phyloP scores from a whole-genome alignment of 768 basidiomycete genomes.

The Amanita rubescens region DNA sequence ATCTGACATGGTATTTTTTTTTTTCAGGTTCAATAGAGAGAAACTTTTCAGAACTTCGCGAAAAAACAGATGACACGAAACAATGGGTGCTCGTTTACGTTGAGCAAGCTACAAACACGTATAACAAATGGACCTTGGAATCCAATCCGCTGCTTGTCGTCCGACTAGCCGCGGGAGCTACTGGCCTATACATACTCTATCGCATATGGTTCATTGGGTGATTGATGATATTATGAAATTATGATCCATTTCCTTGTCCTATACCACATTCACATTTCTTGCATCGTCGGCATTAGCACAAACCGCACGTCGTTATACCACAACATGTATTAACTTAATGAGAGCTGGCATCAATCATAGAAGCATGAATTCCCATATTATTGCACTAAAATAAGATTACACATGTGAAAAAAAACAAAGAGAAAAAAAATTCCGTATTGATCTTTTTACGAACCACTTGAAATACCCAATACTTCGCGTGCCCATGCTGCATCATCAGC shows the following conservation, averaged over 20 bases:
- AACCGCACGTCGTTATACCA: background rate
- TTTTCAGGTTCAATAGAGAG: conserved; percentile 22
- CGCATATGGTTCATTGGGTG: conserved; percentile 23
- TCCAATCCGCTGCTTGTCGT: conserved; percentile 26
- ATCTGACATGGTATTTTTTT: background rate
- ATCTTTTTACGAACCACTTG: background rate
- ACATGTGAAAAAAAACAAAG: background rate
- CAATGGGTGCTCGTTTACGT: conserved; percentile 30
- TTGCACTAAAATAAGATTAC: background rate
- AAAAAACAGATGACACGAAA: conserved; percentile 26
- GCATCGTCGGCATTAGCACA: background rate
- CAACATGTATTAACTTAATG: background rate
- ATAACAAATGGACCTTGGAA: conserved; percentile 33
- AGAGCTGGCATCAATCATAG: background rate
- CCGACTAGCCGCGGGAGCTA: conserved; percentile 21
- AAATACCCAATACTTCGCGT: conserved; percentile 18
- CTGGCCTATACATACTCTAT: conserved; percentile 24
- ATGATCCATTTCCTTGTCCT: background rate
- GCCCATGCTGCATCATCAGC: conserved; percentile 60
- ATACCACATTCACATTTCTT: background rate
- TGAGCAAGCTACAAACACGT: conserved; percentile 26
- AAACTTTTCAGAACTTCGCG: conserved; percentile 24
- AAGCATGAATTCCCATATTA: background rate
- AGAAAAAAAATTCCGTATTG: too few species aligned
- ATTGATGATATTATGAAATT: background rate